These are phyloP conservation scores for Candida dajiaensis DNA, from an alignment of 805 yeast species.

Conservation along the genomic window DNA sequence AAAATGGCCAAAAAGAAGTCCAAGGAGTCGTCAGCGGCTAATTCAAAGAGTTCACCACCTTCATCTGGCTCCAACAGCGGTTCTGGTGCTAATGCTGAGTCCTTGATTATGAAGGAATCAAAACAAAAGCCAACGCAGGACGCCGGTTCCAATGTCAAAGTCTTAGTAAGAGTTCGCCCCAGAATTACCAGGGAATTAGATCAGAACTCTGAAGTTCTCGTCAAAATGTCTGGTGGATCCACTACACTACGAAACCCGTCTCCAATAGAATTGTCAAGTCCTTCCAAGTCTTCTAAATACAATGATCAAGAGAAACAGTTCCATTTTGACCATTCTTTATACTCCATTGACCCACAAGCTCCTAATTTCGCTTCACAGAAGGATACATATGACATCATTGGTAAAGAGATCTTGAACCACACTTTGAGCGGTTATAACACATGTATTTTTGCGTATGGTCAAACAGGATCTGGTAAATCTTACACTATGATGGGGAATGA, in stretches of 20 bases:
- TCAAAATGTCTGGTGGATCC: conserved; percentile 15
- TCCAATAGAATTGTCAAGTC: conserved; percentile 8
- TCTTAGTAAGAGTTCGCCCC: conserved; percentile 50
- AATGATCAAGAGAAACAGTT: conserved; percentile 28
- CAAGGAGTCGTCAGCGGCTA: not conserved
- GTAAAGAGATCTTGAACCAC: conserved; percentile 54
- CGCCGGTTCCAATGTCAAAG: conserved; percentile 34
- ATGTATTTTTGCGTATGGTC: conserved; percentile 75
- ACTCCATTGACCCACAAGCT: conserved; percentile 36
- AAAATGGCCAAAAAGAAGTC: not conserved
- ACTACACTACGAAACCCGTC: conserved; percentile 6
- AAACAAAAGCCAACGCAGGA: not conserved
- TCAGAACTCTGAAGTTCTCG: conserved; percentile 10
- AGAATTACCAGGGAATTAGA: conserved; percentile 17
- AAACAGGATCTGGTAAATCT: conserved; percentile 31
- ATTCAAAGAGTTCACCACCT: not conserved
- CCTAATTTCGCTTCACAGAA: conserved; percentile 40
- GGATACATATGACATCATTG: conserved; percentile 46
- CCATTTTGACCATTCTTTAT: conserved; percentile 46
- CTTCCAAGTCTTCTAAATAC: conserved; percentile 5
- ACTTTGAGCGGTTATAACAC: conserved; percentile 66
- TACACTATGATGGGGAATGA: conserved; percentile 69
- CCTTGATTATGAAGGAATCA: not conserved
- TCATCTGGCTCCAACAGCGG: not conserved
- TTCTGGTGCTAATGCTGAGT: too few relatives aligned